phyloP scores from a whole-genome alignment of 352 stramenopile genomes.

The Phytophthora cactorum region DNA sequence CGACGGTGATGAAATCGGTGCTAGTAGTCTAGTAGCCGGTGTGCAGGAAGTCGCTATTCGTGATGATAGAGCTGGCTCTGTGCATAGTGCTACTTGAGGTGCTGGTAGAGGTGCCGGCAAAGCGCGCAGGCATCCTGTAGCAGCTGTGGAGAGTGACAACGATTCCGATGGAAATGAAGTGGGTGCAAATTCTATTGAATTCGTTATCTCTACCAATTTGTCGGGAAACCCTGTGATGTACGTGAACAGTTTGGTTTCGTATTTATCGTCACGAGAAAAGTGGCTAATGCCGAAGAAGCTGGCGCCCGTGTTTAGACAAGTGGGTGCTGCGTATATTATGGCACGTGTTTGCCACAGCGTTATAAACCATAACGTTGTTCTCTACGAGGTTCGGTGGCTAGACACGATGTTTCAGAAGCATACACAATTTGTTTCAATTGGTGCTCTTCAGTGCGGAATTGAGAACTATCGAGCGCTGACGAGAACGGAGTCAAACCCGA shows the following conservation, averaged over 20 bases:
- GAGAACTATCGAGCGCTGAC: constrained; percentile 15
- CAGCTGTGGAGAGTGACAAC: no score
- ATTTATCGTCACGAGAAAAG: constrained; percentile 1
- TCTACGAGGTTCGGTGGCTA: constrained; percentile 17
- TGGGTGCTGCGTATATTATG: background rate
- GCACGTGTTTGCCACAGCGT: background rate
- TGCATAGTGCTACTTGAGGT: no score
- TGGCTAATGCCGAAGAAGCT: background rate
- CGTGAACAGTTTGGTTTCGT: constrained; percentile 3
- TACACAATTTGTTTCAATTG: constrained; percentile 1
- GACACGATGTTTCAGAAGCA: background rate
- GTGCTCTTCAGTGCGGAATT: constrained; percentile 11
- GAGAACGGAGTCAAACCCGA: background rate
- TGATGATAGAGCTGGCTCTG: no score
- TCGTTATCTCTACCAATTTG: no score
- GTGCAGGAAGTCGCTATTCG: no score
- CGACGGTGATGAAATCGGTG: no score
- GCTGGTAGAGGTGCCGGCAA: no score
- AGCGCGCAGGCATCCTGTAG: no score
- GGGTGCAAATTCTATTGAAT: no score
- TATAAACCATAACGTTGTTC: background rate
- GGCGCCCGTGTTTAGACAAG: background rate
- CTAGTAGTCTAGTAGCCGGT: no score
- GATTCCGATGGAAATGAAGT: no score
- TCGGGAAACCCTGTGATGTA: background rate